Base-by-base conservation (phyloP, 2,329 filamentous ascomycete genomes). In the Huntiella abstrusa region DNA sequence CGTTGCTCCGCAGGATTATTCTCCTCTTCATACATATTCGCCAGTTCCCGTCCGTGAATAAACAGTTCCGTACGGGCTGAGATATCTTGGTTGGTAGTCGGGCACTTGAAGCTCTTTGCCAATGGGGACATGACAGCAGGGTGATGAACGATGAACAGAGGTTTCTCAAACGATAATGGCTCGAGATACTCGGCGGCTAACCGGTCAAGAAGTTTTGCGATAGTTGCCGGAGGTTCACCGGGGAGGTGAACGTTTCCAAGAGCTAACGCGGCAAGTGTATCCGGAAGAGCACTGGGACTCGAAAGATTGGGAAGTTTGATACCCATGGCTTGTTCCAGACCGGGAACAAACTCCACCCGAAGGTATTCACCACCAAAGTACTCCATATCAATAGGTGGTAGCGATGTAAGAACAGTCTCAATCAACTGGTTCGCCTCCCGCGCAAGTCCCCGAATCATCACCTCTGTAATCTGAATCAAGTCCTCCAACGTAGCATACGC, bases 21-120 rank as follows among this genome's bases (percentile, higher is more conserved):
- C 60, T 98, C 91, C 62, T 98, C 91, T 60, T 98, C 91, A 60
- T 98, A 98, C 66, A 88, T 92, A 61, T 98, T 98, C 51, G 88
- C 84, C 32, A 94, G 70, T 58, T 98, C 91, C 46, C 76, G 75
- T 36, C 80, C 77, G 43, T 75, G 65, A 51, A 92, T 74, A 62
- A 93, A 94, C 16, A 94, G 72, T 62, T 95, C 87, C 0, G 82
- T 83, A 4, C 87, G 78, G 1, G 84, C 83, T 1, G 85, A 80
- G 1, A 94, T 76, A 6, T 72, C 62, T 58, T 95, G 87, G 11
- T 70, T 67, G 0, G 78, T 80, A 6, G 57, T 60, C 0, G 75
- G 71, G 58, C 86, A 84, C 15, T 69, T 56, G 62, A 84, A 93
- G 45, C 83, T 86, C 65, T 96, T 96, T 17, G 87, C 77, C 5